Percentiles rank a stretch among this genome's conserved stretches.
These are phyloP conservation scores for Lichtheimia ramosa DNA, from an alignment of 371 early-diverging fungal genomes.

Conservation along the genomic window DNA sequence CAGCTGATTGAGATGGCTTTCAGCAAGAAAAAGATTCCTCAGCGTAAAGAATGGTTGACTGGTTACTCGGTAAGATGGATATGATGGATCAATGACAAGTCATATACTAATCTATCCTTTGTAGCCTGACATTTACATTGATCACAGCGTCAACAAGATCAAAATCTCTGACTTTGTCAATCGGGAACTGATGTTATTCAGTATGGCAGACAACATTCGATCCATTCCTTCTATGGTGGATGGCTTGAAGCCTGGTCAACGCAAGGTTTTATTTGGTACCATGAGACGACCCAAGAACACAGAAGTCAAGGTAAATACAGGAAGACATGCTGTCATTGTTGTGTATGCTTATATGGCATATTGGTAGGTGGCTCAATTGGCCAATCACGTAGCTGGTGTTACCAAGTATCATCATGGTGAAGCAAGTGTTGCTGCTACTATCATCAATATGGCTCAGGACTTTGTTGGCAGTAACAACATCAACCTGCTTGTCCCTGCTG, in stretches of 20 bases:
- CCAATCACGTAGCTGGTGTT: conserved; percentile 94
- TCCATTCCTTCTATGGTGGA: conserved; percentile 99
- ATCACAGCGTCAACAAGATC: conserved; percentile 80
- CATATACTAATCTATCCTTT: neutral
- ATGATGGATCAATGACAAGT: neutral
- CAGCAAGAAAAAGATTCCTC: conserved; percentile 95
- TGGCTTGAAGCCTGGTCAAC: conserved; percentile 99
- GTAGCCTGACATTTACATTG: conserved; percentile 95
- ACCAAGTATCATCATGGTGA: conserved; percentile 99
- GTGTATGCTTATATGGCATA: too few species aligned
- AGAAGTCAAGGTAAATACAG: conserved; percentile 85
- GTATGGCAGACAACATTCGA: conserved; percentile 97
- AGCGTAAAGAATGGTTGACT: conserved; percentile 97
- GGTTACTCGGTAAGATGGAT: conserved; percentile 63
- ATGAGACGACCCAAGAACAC: conserved; percentile 83
- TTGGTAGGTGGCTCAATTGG: conserved; percentile 82
- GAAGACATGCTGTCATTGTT: neutral
- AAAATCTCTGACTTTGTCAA: conserved; percentile 96
- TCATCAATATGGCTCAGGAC: conserved; percentile 97
- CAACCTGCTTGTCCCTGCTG: conserved; percentile 88
- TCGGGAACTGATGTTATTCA: conserved; percentile 97
- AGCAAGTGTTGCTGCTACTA: conserved; percentile 84
- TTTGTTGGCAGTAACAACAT: conserved; percentile 99
- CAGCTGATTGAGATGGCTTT: conserved; percentile 97
- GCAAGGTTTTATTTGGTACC: conserved; percentile 96